Evolutionary conservation across 2,329 filamentous ascomycete species (phyloP).

Genomic region (Geosmithia flava): DNA sequence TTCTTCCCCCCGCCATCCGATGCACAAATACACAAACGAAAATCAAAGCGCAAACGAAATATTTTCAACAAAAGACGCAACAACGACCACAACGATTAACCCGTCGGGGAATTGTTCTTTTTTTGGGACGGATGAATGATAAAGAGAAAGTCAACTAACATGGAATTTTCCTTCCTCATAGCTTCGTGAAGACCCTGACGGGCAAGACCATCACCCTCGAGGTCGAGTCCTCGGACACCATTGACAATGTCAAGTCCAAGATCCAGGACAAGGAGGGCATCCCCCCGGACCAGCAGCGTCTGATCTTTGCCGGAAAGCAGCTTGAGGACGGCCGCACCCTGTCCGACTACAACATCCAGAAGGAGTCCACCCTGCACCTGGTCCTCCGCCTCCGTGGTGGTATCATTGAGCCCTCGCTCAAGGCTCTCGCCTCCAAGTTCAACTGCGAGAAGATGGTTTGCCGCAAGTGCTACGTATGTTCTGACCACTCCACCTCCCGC

Average conservation of each 20-base stretch:
- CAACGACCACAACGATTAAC: conserved; percentile 2
- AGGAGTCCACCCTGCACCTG: conserved; percentile 97
- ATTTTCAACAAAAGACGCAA: neutral
- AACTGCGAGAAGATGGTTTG: conserved; percentile 99
- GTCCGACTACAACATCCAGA: conserved; percentile 99
- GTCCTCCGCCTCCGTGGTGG: conserved; percentile 98
- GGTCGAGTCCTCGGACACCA: conserved; percentile 97
- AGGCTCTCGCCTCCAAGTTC: conserved; percentile 97
- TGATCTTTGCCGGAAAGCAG: conserved; percentile 99
- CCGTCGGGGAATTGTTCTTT: neutral
- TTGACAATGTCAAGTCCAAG: conserved; percentile 99
- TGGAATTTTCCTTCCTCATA: conserved; percentile 29
- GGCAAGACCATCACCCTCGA: conserved; percentile 99
- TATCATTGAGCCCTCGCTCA: conserved; percentile 98
- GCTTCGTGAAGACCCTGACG: conserved; percentile 99
- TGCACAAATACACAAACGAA: neutral
- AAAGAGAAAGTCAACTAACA: neutral
- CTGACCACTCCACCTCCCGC: neutral
- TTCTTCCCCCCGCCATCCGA: neutral
- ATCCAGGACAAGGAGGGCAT: conserved; percentile 99
- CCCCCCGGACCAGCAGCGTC: conserved; percentile 91
- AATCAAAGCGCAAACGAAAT: neutral
- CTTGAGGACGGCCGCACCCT: conserved; percentile 96
- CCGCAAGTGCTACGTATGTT: conserved; percentile 98
- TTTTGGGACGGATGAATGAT: neutral